Evolutionary conservation across 768 basidiomycete species (phyloP).

Genomic region (Sporobolomyces phaffii): DNA sequence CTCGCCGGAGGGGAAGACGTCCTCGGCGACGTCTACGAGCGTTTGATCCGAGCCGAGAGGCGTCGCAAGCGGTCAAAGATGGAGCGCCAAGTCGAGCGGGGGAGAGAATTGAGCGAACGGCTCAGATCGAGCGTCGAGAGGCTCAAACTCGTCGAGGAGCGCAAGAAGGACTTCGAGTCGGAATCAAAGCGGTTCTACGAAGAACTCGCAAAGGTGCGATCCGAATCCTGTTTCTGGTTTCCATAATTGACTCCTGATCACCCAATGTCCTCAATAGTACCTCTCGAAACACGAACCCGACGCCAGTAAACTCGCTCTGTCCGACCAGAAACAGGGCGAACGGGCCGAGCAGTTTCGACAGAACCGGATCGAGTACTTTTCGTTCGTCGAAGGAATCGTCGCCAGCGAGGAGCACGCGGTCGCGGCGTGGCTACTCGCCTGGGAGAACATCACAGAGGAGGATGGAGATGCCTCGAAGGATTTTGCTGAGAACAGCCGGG

Average conservation of each 20-base stretch:
- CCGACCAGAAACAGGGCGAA: constrained; percentile 36
- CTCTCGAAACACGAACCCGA: constrained; percentile 18
- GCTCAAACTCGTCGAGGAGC: constrained; percentile 34
- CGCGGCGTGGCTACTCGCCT: constrained; percentile 20
- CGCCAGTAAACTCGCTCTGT: constrained; percentile 1
- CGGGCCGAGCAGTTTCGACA: constrained; percentile 18
- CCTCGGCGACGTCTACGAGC: constrained; percentile 19
- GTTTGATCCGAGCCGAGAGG: constrained; percentile 1
- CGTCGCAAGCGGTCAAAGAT: neutral
- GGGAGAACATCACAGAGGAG: constrained; percentile 5
- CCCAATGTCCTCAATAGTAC: constrained; percentile 25
- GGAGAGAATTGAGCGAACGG: constrained; percentile 26
- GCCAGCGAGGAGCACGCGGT: constrained; percentile 32
- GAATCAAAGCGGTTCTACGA: constrained; percentile 39
- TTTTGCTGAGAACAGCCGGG: neutral
- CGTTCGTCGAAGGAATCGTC: constrained; percentile 32
- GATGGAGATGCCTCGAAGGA: neutral
- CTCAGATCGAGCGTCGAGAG: constrained; percentile 26
- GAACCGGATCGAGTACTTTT: constrained; percentile 35
- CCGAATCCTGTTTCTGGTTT: no score
- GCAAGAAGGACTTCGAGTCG: constrained; percentile 33
- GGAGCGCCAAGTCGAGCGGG: constrained; percentile 3
- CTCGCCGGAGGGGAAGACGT: neutral
- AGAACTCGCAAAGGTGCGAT: constrained; percentile 33
- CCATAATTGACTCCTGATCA: neutral